Percentiles rank a stretch among this genome's conserved stretches.
Conservation (phyloP, 129 eudicot genomes). For the Ambrosia artemisiifolia region DNA sequence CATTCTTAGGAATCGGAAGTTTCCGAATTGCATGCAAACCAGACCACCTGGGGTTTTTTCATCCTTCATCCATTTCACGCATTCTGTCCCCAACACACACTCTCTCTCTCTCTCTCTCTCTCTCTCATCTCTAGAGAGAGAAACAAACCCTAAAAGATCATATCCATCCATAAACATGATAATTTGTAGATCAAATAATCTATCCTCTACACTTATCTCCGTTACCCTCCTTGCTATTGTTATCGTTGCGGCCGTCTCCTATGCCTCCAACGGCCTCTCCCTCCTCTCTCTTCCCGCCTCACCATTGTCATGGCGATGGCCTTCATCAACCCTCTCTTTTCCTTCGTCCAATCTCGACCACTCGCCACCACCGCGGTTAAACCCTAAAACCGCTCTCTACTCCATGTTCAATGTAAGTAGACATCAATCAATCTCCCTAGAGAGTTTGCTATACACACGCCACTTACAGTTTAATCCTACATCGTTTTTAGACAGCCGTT, state of each 20-base stretch:
- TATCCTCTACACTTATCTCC: constrained; percentile 25
- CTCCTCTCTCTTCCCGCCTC: constrained; percentile 42
- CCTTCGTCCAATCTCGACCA: not conserved
- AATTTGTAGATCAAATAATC: constrained; percentile 28
- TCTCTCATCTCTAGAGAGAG: constrained; percentile 4
- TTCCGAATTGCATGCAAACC: constrained; percentile 41
- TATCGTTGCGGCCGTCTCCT: constrained; percentile 31
- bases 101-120: constrained; percentile 8
- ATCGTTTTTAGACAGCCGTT: no score
- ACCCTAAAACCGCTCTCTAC: constrained; percentile 50
- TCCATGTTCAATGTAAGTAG: constrained; percentile 46
- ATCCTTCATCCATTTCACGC: not conserved
- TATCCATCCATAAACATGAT: constrained; percentile 13
- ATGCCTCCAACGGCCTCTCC: constrained; percentile 29
- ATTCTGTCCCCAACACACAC: not conserved
- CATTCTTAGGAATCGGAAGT: constrained; percentile 27
- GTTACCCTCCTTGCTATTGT: constrained; percentile 28
- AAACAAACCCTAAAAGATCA: constrained; percentile 6
- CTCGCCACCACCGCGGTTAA: constrained; percentile 10
- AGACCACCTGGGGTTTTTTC: constrained; percentile 25
- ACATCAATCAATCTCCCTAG: not conserved
- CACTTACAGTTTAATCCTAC: no score
- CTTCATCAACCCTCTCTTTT: constrained; percentile 15
- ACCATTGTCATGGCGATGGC: constrained; percentile 31
- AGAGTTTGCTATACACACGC: no score